A percentile compares a stretch with the other conserved stretches of the same genome.
phyloP scores from a whole-genome alignment of 352 stramenopile species.

The Globisporangium acanthophoron region DNA sequence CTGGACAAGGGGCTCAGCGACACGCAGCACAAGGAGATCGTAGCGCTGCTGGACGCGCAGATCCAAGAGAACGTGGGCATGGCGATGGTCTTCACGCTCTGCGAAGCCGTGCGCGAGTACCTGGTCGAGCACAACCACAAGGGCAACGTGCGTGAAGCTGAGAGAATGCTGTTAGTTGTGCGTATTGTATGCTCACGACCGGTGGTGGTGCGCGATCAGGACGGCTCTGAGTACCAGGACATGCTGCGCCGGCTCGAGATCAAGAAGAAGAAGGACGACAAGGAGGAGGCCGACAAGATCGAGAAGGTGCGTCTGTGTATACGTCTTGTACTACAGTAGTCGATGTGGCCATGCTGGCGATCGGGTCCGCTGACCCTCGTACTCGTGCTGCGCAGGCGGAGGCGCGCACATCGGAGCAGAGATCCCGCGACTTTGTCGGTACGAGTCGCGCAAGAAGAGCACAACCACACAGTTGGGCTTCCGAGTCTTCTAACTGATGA shows the following conservation, averaged over 20 bases:
- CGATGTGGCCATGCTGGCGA: neutral
- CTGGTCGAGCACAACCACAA: conserved; percentile 86
- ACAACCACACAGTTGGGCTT: neutral
- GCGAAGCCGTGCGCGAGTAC: conserved; percentile 80
- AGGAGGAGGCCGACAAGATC: conserved; percentile 44
- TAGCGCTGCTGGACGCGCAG: conserved; percentile 53
- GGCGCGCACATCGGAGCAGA: conserved; percentile 6
- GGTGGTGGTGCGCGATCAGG: conserved; percentile 23
- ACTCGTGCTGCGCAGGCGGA: neutral
- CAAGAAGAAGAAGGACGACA: conserved; percentile 76
- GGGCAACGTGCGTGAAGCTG: conserved; percentile 50
- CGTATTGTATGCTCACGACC: neutral
- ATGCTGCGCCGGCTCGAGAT: conserved; percentile 83
- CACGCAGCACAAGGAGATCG: conserved; percentile 74
- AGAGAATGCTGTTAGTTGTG: too few species aligned
- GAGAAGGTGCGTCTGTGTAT: conserved; percentile 21
- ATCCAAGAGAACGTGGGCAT: conserved; percentile 80
- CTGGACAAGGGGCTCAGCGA: conserved; percentile 78
- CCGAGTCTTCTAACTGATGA: neutral
- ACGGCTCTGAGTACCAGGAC: conserved; percentile 85
- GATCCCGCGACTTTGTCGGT: conserved; percentile 15
- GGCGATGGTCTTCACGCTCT: conserved; percentile 86
- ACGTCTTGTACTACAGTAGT: neutral
- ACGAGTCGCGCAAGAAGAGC: neutral
- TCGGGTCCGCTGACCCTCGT: conserved; percentile 1